Percentiles rank a stretch among this genome's conserved stretches.
These are phyloP conservation scores for Zygnema circumcarinatum DNA, from an alignment of 139 green algal species.

Conservation along the genomic window DNA sequence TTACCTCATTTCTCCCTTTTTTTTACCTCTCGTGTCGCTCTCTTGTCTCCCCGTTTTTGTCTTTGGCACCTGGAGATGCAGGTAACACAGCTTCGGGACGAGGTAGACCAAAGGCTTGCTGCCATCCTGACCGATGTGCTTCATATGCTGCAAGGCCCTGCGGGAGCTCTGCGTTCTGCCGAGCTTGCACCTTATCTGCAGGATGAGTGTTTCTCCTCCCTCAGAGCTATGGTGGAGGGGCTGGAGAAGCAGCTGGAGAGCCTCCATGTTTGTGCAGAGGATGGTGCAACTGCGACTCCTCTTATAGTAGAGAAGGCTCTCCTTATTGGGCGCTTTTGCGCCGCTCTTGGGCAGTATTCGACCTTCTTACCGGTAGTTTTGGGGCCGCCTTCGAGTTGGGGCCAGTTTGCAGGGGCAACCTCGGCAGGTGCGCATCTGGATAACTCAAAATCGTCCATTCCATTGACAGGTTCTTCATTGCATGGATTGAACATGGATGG, in stretches of 20 bases:
- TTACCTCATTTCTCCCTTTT: neutral
- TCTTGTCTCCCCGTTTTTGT: neutral
- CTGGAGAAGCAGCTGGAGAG: slow-evolving; percentile 53
- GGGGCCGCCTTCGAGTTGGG: slow-evolving; percentile 36
- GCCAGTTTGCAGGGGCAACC: slow-evolving; percentile 12
- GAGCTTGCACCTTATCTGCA: slow-evolving; percentile 70
- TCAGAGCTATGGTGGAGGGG: slow-evolving; percentile 24
- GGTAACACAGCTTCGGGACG: slow-evolving; percentile 30
- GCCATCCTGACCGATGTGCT: slow-evolving; percentile 42
- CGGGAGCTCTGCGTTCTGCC: slow-evolving; percentile 44
- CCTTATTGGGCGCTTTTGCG: slow-evolving; percentile 45
- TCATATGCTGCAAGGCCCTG: slow-evolving; percentile 13
- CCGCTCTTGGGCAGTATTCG: slow-evolving; percentile 43
- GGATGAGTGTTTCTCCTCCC: slow-evolving; percentile 49
- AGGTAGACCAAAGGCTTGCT: slow-evolving; percentile 12
- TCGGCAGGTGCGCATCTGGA: neutral
- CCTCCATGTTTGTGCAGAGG: slow-evolving; percentile 5
- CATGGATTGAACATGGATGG: too few species aligned
- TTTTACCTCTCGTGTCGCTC: slow-evolving; percentile 4
- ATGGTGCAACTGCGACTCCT: neutral
- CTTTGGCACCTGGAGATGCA: neutral
- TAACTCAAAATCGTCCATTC: too few species aligned
- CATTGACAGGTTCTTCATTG: too few species aligned
- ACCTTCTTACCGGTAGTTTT: slow-evolving; percentile 49
- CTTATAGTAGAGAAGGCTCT: slow-evolving; percentile 69